Evolutionary conservation across 441 rosid genomes (phyloP).

Genomic region (Bruguiera hainesii): DNA sequence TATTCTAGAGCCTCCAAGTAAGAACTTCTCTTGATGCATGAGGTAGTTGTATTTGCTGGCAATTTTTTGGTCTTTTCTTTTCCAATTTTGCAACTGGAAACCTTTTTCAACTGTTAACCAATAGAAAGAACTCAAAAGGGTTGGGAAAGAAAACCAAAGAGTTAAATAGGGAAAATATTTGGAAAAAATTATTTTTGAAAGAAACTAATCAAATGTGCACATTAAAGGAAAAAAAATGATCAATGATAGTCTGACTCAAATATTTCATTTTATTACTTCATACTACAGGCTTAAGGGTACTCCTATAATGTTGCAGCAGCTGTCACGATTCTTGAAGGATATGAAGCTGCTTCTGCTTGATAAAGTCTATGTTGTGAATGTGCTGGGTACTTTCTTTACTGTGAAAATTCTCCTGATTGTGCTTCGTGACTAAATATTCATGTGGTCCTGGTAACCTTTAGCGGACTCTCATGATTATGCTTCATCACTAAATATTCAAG

Average conservation of each 20-base stretch:
- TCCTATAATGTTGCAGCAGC: constrained; percentile 32
- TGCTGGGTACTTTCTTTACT: constrained; percentile 52
- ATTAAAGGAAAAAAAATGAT: background rate
- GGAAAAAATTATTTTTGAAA: background rate
- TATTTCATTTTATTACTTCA: background rate
- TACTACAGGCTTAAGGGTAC: constrained; percentile 37
- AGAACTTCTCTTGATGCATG: constrained; percentile 10
- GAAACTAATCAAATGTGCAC: background rate
- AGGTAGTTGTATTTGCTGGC: background rate
- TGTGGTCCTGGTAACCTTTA: background rate
- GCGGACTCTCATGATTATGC: too few relatives aligned
- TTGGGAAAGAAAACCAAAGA: too few relatives aligned
- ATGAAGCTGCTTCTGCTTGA: constrained; percentile 60
- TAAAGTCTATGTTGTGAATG: constrained; percentile 70
- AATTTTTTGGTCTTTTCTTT: background rate
- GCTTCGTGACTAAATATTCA: background rate
- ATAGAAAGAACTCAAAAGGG: too few relatives aligned
- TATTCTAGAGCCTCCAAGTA: constrained; percentile 39
- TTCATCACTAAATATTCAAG: background rate
- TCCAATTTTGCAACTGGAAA: background rate
- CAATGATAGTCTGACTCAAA: background rate
- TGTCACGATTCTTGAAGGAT: constrained; percentile 58
- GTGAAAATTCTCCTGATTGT: background rate
- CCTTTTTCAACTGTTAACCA: background rate
- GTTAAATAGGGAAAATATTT: background rate